phyloP scores from a whole-genome alignment of 176 grass and related monocot genomes.

The Typha latifolia region DNA sequence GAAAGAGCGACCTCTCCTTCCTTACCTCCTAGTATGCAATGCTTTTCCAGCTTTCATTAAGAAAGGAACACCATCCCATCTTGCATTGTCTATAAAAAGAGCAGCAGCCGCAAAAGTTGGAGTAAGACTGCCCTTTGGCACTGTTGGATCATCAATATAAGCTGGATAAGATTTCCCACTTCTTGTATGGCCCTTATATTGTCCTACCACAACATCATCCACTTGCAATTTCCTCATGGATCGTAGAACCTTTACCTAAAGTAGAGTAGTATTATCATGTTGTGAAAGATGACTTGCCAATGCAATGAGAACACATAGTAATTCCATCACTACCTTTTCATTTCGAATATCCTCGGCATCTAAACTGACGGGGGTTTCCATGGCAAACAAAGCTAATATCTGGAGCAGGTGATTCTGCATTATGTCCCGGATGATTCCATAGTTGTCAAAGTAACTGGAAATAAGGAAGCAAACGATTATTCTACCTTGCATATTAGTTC shows the following conservation, averaged over 20 bases:
- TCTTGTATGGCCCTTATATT: slow-evolving; percentile 79
- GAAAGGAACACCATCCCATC: slow-evolving; percentile 95
- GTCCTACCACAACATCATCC: slow-evolving; percentile 81
- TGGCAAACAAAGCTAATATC: slow-evolving; percentile 88
- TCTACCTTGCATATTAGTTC: neutral
- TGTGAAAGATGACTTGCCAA: no score
- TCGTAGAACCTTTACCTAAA: slow-evolving; percentile 71
- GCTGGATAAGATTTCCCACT: slow-evolving; percentile 50
- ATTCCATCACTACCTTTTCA: slow-evolving; percentile 51
- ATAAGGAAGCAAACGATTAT: neutral
- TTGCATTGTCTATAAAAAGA: slow-evolving; percentile 91
- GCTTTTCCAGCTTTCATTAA: slow-evolving; percentile 95
- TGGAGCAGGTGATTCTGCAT: slow-evolving; percentile 98
- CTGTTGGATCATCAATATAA: slow-evolving; percentile 71
- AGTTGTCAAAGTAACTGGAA: slow-evolving; percentile 85
- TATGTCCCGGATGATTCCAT: slow-evolving; percentile 94
- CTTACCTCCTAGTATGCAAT: slow-evolving; percentile 46
- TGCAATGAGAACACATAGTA: neutral
- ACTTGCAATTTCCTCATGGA: slow-evolving; percentile 71
- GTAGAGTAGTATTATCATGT: neutral
- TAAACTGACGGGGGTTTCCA: slow-evolving; percentile 92
- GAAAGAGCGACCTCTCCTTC: neutral
- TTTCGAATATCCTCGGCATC: slow-evolving; percentile 92
- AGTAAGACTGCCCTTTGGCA: slow-evolving; percentile 68
- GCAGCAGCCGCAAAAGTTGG: slow-evolving; percentile 87